Evolutionary conservation across 768 basidiomycete genomes (phyloP).

Genomic region (Hygrophorus pudorinus): DNA sequence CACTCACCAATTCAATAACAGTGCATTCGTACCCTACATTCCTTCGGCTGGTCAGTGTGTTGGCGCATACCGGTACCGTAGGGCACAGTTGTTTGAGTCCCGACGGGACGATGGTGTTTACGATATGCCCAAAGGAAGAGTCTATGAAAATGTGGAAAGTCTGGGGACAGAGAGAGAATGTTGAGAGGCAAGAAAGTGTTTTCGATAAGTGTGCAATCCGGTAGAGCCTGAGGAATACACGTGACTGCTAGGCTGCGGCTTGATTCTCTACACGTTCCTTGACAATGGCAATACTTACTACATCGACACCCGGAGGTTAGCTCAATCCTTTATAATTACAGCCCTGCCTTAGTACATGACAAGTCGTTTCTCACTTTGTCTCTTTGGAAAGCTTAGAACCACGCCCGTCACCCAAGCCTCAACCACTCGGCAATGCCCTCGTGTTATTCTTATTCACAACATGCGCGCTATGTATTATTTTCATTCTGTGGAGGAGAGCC

Average conservation of each 20-base stretch:
- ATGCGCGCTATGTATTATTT: conserved; percentile 46
- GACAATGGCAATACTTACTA: too few relatives aligned
- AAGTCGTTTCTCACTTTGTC: too few relatives aligned
- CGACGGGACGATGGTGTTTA: conserved; percentile 28
- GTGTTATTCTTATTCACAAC: conserved; percentile 47
- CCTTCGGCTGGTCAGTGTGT: conserved; percentile 39
- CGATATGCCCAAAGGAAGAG: conserved; percentile 29
- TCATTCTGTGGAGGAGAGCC: conserved; percentile 55
- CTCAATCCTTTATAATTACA: too few relatives aligned
- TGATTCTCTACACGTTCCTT: too few relatives aligned
- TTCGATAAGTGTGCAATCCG: too few relatives aligned
- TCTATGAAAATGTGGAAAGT: conserved; percentile 66
- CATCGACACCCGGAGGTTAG: too few relatives aligned
- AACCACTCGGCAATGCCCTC: conserved; percentile 49
- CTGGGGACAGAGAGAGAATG: conserved; percentile 31
- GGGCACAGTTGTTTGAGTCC: conserved; percentile 52
- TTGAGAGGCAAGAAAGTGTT: conserved; percentile 14
- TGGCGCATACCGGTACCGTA: conserved; percentile 47
- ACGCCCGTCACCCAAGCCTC: conserved; percentile 46
- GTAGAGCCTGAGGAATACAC: too few relatives aligned
- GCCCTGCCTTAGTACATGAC: too few relatives aligned
- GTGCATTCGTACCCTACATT: conserved; percentile 65
- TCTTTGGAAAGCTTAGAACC: conserved; percentile 32
- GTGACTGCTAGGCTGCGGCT: too few relatives aligned
- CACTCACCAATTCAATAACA: conserved; percentile 51